These are phyloP conservation scores for Aspergillus leporis DNA, from an alignment of 495 filamentous ascomycete genomes.

Conservation along the genomic window DNA sequence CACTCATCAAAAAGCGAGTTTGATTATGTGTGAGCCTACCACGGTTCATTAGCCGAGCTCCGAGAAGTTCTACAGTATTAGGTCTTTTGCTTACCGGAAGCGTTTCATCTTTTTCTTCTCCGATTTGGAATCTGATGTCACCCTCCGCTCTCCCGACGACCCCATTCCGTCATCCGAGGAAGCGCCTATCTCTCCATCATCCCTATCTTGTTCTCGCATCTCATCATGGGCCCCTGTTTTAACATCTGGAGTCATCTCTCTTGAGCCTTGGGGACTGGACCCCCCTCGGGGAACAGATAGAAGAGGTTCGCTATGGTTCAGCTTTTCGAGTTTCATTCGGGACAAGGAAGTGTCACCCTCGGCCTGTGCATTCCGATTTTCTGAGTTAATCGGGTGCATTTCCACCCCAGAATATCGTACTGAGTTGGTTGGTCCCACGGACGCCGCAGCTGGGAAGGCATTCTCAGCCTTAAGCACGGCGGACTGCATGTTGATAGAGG, in stretches of 20 bases:
- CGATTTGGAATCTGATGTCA: constrained; percentile 32
- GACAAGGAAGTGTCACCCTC: constrained; percentile 15
- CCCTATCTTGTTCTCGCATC: constrained; percentile 15
- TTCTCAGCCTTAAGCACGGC: constrained; percentile 37
- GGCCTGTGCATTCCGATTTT: constrained; percentile 12
- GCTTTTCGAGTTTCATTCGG: constrained; percentile 18
- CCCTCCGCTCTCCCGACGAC: constrained; percentile 26
- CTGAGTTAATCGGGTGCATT: constrained; percentile 7
- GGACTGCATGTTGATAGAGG: constrained; percentile 34
- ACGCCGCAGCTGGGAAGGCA: constrained; percentile 28
- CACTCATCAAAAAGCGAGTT: constrained; percentile 95
- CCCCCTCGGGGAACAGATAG: constrained; percentile 21
- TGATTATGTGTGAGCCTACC: constrained; percentile 91
- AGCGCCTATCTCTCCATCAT: constrained; percentile 28
- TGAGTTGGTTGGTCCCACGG: constrained; percentile 18
- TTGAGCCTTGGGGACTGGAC: constrained; percentile 17
- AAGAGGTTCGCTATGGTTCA: constrained; percentile 22
- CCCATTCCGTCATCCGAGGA: constrained; percentile 38
- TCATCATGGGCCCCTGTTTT: constrained; percentile 24
- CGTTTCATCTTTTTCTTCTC: constrained; percentile 95
- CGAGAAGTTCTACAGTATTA: neutral
- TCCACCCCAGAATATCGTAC: constrained; percentile 26
- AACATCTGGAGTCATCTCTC: constrained; percentile 21
- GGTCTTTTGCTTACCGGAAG: constrained; percentile 65
- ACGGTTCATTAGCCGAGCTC: constrained; percentile 8